phyloP scores from a whole-genome alignment of 306 rosid species.

The Astragalus membranaceus region DNA sequence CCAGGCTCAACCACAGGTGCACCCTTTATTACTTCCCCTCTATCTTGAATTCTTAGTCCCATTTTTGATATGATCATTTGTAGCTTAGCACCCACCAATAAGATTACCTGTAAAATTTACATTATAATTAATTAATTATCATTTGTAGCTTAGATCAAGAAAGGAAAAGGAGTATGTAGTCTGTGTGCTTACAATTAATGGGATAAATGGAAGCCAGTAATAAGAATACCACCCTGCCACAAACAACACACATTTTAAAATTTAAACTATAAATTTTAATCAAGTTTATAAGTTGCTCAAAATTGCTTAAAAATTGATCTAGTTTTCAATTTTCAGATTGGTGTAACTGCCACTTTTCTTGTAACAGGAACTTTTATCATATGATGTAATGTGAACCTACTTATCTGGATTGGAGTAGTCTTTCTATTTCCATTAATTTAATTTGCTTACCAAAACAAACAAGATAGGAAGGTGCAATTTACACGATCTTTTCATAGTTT shows the following conservation, averaged over 20 bases:
- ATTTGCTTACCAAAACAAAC: too few relatives aligned
- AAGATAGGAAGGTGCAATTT: too few relatives aligned
- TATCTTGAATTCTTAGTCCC: constrained; percentile 64
- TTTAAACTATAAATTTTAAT: too few relatives aligned
- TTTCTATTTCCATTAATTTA: too few relatives aligned
- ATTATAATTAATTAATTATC: background rate
- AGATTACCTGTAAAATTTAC: constrained; percentile 45
- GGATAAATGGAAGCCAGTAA: constrained; percentile 75
- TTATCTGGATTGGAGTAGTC: too few relatives aligned
- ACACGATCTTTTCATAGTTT: too few relatives aligned
- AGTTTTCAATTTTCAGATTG: too few relatives aligned
- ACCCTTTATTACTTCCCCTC: constrained; percentile 70
- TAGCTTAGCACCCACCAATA: constrained; percentile 69
- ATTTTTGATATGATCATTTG: constrained; percentile 65
- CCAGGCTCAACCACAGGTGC: constrained; percentile 66
- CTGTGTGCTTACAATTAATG: constrained; percentile 55
- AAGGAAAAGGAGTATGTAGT: background rate
- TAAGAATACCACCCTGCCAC: constrained; percentile 63
- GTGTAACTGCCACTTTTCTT: too few relatives aligned
- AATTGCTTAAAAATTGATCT: too few relatives aligned
- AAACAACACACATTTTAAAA: background rate
- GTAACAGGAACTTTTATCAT: too few relatives aligned
- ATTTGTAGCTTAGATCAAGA: background rate
- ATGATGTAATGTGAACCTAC: too few relatives aligned
- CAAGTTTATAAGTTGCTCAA: too few relatives aligned